Conservation (phyloP, 2,329 filamentous ascomycete genomes). For the Fusarium avenaceum region DNA sequence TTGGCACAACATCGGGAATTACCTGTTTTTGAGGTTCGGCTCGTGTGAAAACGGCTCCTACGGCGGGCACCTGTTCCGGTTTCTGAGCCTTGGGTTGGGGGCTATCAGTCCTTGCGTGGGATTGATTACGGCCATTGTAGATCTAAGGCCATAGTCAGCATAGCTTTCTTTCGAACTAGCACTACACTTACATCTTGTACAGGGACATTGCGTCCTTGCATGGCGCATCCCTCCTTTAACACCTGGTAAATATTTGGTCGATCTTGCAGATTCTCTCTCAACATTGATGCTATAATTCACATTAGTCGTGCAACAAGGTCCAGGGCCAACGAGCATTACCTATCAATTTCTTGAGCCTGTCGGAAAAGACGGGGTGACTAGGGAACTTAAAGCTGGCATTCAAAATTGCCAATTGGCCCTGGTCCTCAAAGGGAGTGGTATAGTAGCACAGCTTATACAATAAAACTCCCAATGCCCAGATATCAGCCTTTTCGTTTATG, state of each 20-base stretch:
- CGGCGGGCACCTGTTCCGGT: constrained; percentile 68
- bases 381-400: constrained; percentile 97
- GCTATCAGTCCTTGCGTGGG: constrained; percentile 69
- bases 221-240: constrained; percentile 84
- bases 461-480: constrained; percentile 95
- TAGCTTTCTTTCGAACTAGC: background rate
- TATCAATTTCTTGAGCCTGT: constrained; percentile 89
- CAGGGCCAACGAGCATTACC: constrained; percentile 62
- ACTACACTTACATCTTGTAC: constrained; percentile 83
- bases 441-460: constrained; percentile 99
- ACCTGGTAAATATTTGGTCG: constrained; percentile 97
- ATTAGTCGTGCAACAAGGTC: constrained; percentile 38
- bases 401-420: constrained; percentile 95
- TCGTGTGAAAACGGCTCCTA: constrained; percentile 87
- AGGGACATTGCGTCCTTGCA: constrained; percentile 88
- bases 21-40: constrained; percentile 76
- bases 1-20: constrained; percentile 91
- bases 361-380: constrained; percentile 88
- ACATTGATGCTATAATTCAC: constrained; percentile 80
- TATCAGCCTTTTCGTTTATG: constrained; percentile 98
- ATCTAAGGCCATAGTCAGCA: constrained; percentile 66
- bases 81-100: constrained; percentile 67
- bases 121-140: constrained; percentile 74
- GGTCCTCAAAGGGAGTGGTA: constrained; percentile 97
- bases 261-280: constrained; percentile 81